Conservation (phyloP, 176 grass and related monocot species). For the Elymus sibiricus region DNA sequence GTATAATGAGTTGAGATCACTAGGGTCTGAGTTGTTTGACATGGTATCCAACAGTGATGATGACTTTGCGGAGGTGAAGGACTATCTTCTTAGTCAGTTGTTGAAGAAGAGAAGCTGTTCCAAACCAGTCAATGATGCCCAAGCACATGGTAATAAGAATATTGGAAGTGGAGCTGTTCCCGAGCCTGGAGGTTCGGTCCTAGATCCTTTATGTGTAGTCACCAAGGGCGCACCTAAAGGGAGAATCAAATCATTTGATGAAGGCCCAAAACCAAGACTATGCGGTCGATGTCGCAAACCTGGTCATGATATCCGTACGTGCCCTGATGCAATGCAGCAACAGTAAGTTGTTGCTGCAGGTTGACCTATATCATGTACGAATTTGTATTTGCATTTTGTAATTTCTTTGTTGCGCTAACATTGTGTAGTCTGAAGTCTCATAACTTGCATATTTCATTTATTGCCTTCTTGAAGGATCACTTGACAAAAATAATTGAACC, state of each 20-base stretch:
- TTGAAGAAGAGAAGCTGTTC: neutral
- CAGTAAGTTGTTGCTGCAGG: neutral
- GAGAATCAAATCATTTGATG: neutral
- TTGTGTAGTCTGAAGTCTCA: too few relatives aligned
- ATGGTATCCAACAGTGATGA: neutral
- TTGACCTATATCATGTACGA: neutral
- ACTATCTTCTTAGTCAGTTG: neutral
- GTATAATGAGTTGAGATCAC: neutral
- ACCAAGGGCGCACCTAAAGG: conserved; percentile 19
- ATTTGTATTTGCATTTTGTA: neutral
- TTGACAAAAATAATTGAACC: too few relatives aligned
- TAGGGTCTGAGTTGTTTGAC: neutral
- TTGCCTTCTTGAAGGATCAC: too few relatives aligned
- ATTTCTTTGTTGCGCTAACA: neutral
- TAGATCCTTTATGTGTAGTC: neutral
- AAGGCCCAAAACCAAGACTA: neutral
- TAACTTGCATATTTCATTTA: too few relatives aligned
- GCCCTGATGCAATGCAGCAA: neutral
- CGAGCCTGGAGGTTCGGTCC: neutral
- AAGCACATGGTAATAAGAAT: neutral
- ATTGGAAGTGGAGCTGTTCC: neutral
- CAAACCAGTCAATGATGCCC: neutral
- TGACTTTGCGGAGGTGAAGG: neutral
- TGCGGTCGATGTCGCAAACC: neutral
- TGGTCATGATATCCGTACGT: neutral